Evolutionary conservation across 495 filamentous ascomycete genomes (phyloP).

Genomic region (Penicillium manginii): DNA sequence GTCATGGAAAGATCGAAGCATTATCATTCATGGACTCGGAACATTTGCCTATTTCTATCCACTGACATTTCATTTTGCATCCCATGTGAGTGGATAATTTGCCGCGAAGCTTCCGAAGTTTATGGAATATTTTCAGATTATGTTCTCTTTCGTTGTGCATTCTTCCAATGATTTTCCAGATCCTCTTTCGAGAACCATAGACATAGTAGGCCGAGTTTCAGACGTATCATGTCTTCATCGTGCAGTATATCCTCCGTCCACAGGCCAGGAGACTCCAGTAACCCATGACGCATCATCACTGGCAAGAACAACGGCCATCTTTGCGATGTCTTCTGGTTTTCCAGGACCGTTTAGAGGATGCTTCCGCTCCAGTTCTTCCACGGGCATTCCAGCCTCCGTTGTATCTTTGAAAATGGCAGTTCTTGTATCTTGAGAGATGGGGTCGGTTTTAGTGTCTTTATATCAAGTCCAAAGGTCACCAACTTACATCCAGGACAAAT

Average conservation of each 20-base stretch:
- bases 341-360: slow-evolving; percentile 49
- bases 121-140: too few species aligned
- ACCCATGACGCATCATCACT: slow-evolving; percentile 51
- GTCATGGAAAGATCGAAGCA: too few species aligned
- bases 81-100: too few species aligned
- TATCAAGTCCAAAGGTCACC: not conserved
- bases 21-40: too few species aligned
- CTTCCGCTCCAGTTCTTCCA: slow-evolving; percentile 21
- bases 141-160: too few species aligned
- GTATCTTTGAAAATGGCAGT: slow-evolving; percentile 27
- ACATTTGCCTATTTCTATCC: too few species aligned
- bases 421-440: slow-evolving; percentile 23
- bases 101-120: too few species aligned
- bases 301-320: slow-evolving; percentile 50
- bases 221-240: not conserved
- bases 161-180: too few species aligned
- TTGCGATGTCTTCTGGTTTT: slow-evolving; percentile 49
- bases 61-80: too few species aligned
- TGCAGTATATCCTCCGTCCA: slow-evolving; percentile 14
- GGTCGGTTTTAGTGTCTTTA: not conserved
- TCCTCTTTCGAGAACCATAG: too few species aligned
- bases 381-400: not conserved
- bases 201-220: not conserved
- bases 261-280: slow-evolving; percentile 22
- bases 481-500: slow-evolving; percentile 58